Conservation (phyloP, 768 basidiomycete species). For the Tulasnella sp. region DNA sequence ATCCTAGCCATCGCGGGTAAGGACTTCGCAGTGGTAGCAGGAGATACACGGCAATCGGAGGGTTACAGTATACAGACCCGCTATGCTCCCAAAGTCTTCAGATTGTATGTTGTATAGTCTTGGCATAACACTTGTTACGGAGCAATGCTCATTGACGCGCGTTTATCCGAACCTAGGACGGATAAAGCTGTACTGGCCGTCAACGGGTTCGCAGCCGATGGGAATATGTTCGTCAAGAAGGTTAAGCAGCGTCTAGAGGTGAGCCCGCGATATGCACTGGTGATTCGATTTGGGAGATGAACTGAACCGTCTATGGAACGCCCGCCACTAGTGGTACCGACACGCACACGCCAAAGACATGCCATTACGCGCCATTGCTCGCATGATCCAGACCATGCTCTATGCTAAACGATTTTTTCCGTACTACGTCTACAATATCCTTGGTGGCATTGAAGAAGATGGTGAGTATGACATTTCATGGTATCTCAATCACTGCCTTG, state of each 20-base stretch:
- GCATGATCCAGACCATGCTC: slow-evolving; percentile 96
- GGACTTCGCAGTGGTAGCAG: slow-evolving; percentile 89
- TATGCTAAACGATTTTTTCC: slow-evolving; percentile 96
- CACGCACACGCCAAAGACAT: slow-evolving; percentile 96
- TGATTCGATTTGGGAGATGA: not conserved
- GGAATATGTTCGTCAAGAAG: slow-evolving; percentile 94
- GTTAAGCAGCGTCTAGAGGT: slow-evolving; percentile 94
- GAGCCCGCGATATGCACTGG: not conserved
- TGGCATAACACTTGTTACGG: too few relatives aligned
- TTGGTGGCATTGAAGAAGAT: slow-evolving; percentile 92
- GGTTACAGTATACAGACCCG: slow-evolving; percentile 98
- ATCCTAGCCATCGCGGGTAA: slow-evolving; percentile 92
- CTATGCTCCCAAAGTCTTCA: slow-evolving; percentile 92
- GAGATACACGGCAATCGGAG: slow-evolving; percentile 92
- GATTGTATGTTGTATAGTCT: slow-evolving; percentile 48
- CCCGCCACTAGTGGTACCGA: slow-evolving; percentile 70
- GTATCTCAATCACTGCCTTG: not conserved
- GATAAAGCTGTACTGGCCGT: slow-evolving; percentile 89
- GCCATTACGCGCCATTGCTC: slow-evolving; percentile 93
- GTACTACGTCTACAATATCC: slow-evolving; percentile 94
- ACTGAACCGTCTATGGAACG: not conserved
- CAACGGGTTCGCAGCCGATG: slow-evolving; percentile 95
- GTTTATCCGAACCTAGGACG: slow-evolving; percentile 44
- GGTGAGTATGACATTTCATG: slow-evolving; percentile 45
- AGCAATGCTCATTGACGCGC: slow-evolving; percentile 4